phyloP scores from a whole-genome alignment of 2,329 filamentous ascomycete genomes.

The Fusarium secorum region DNA sequence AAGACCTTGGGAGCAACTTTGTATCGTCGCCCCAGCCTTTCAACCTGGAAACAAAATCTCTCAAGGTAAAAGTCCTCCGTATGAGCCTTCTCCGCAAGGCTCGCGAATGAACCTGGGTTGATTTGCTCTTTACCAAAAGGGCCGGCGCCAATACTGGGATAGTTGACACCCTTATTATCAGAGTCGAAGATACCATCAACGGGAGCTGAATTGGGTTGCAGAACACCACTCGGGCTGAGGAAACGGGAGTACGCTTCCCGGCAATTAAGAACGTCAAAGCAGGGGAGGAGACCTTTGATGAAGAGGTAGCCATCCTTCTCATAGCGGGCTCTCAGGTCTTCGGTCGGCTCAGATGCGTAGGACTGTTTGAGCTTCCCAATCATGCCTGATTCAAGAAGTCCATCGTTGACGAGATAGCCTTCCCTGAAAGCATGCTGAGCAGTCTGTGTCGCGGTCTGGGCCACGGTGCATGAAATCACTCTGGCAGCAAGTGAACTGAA shows the following conservation, averaged over 20 bases:
- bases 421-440: neutral
- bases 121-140: neutral
- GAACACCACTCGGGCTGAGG: neutral
- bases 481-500: neutral
- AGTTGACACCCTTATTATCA: slow-evolving; percentile 2
- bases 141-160: slow-evolving; percentile 15
- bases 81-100: slow-evolving; percentile 19
- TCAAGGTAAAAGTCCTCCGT: slow-evolving; percentile 14
- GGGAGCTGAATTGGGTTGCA: neutral
- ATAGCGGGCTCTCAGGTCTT: neutral
- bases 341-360: neutral
- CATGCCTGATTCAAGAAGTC: neutral
- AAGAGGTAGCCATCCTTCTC: slow-evolving; percentile 12
- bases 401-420: slow-evolving; percentile 3
- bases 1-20: slow-evolving; percentile 9
- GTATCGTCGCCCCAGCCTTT: slow-evolving; percentile 17
- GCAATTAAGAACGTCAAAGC: slow-evolving; percentile 9
- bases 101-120: slow-evolving; percentile 10
- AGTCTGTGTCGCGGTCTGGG: neutral
- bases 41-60: slow-evolving; percentile 5
- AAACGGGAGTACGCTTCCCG: slow-evolving; percentile 19
- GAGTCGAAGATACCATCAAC: slow-evolving; percentile 19
- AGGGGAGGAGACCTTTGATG: slow-evolving; percentile 11
- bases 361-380: neutral
- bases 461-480: neutral